Evolutionary conservation across 805 yeast genomes (phyloP), one percentile per base, ranked within the genome.

Genomic region (Lipomyces orientalis): DNA sequence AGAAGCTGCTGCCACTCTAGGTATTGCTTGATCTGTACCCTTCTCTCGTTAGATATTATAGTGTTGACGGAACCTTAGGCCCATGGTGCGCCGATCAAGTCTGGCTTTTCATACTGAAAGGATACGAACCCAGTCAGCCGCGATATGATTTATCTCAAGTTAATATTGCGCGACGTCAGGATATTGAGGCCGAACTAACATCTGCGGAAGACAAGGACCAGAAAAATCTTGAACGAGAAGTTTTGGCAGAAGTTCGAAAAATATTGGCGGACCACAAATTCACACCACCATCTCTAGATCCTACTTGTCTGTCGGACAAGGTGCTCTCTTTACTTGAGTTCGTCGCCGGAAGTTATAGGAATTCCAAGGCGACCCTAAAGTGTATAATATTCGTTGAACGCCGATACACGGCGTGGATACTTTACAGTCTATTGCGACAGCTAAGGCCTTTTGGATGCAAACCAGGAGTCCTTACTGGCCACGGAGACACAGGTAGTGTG

Each of bases 71-170:
- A 4, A n/a, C 34, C 14, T n/a, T 39, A 29, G 64, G 64, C 34
- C 64, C 64, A 2, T 61, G 64, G 64, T 61, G 64, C 37, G 33
- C 64, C 22, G 64, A 61, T 31, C 54, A 55, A 16, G n/a, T 61
- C n/a, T 61, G 64, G 64, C 33, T 9, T 5, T 54, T 37, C 25
- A 9, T 35, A 22, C 33, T 61, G 29, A 29, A 35, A 12, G 57
- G 62, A 51, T 22, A 51, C 31, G 51, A 49, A 10, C 16, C 46
- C 2, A 25, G 9, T 14, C 31, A n/a, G n/a, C n/a, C 2, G 14
- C 39, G 55, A 10, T 34, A 43, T 19, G 10, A 22, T 22, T 12
- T 37, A 16, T 19, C 43, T 33, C 49, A 9, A 37, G 16, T n/a
- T 29, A 10, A n/a, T 19, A 4, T 9, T 19, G 37, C 29, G 43